Base-by-base conservation (phyloP, 768 basidiomycete species). In the Kwoniella heveanensis region DNA sequence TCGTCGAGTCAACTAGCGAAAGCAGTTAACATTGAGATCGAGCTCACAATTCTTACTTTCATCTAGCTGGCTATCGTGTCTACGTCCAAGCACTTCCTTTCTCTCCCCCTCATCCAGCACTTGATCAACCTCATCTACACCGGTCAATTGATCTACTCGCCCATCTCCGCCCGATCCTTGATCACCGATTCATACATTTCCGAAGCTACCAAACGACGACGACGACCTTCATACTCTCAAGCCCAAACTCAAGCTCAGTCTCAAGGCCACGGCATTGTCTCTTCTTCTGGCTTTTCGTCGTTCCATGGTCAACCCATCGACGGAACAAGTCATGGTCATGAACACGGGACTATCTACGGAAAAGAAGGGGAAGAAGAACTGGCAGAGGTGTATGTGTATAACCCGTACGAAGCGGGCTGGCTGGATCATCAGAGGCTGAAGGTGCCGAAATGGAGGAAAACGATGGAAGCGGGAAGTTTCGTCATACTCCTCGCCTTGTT, bases 101-200 rank as follows among this genome's bases (percentile, higher is more conserved):
- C 91, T 1, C 86, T 88, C 0, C 87, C 91, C 0, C 84, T 96
- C 24, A 87, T 91, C 2, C 94, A 97, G 77, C 87, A 87, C 57
- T 88, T 96, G 26, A 86, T 97, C 36, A 88, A 88, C 69, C 89
- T 92, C 57, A 90, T 99, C 53, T 90, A 93, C 79, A 82, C 85
- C 2, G 95, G 82, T 26, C 69, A 78, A 30, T 73, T 82, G 52
- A 76, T 82, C 30, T 83, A 82, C 66, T 66, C 70, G 6, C 71
- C 78, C 36, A 83, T 85, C 7, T 79, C 82, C 0, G 85, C 81
- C 52, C 87, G 88, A 25, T 89, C 92, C 1, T 85, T 98, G 54
- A 83, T 98, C 8, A 88, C 89, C 19, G 95, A 97, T 79, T 90
- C 91, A 73, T 97, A 97, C 82, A 92, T 74, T 25, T 79, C 77